Percentiles rank a stretch among this genome's conserved stretches.
Evolutionary conservation across 768 basidiomycete species (phyloP).

Genomic region (Leccinum obscurum): DNA sequence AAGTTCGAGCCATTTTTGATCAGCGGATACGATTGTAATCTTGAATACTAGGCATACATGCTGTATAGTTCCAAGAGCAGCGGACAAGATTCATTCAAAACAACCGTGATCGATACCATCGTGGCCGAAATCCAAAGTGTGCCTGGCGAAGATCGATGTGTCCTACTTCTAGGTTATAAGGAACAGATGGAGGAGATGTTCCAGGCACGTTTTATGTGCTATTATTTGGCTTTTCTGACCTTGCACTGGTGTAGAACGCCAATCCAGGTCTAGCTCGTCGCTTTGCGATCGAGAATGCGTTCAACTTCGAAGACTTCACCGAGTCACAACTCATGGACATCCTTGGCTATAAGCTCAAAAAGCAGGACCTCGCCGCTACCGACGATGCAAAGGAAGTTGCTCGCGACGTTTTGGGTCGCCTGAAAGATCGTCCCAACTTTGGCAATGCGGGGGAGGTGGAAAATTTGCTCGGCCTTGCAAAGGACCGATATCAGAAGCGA

Average conservation of each 20-base stretch:
- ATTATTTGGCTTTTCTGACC: background rate
- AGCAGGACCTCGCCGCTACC: constrained; percentile 58
- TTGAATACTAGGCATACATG: constrained; percentile 37
- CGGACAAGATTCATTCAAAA: constrained; percentile 53
- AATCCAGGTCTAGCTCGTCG: constrained; percentile 67
- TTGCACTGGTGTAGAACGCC: constrained; percentile 48
- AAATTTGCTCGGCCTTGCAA: constrained; percentile 54
- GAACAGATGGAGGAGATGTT: constrained; percentile 74
- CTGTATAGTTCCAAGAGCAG: constrained; percentile 46
- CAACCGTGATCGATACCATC: constrained; percentile 71
- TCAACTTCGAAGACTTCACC: constrained; percentile 66
- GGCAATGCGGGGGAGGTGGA: constrained; percentile 68
- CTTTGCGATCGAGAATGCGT: constrained; percentile 68
- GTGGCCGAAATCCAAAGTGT: constrained; percentile 72
- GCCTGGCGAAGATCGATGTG: constrained; percentile 69
- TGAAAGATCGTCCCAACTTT: constrained; percentile 54
- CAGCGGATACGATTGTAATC: background rate
- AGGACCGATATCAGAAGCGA: constrained; percentile 46
- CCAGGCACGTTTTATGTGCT: constrained; percentile 42
- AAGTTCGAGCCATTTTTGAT: constrained; percentile 16
- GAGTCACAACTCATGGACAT: constrained; percentile 52
- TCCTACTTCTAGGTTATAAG: constrained; percentile 65
- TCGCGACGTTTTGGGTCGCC: constrained; percentile 41
- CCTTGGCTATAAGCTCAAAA: constrained; percentile 54
- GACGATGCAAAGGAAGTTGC: constrained; percentile 57